Evolutionary conservation across 2,329 filamentous ascomycete genomes (phyloP), one percentile per base, ranked within the genome.

Genomic region (Diaporthe destruens): DNA sequence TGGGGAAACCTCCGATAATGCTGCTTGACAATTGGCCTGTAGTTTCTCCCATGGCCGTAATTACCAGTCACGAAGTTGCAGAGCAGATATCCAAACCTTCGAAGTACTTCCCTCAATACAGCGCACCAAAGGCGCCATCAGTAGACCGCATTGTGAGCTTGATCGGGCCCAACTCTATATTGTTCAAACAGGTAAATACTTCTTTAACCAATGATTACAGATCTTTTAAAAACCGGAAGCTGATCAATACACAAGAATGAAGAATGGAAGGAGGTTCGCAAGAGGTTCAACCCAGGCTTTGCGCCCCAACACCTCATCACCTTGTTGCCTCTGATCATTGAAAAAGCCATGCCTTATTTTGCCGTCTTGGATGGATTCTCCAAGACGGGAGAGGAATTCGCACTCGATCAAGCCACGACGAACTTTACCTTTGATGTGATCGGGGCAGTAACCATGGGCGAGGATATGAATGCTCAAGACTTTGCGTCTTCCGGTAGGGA

Each of bases 251-350:
- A 14, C 53, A 51, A 77, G 59, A 77, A 75, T 14, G 78, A 80
- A 6, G 70, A 78, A 11, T 82, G 80, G 79, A 81, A 80, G 72
- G 65, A 57, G 2, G 53, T 79, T 7, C 79, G 82, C 23, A 83
- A 80, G 74, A 77, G 78, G 25, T 82, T 80, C 75, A 83, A 80
- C 71, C 80, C 79, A 0, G 82, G 80, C 0, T 84, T 83, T 65
- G 79, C 82, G 0, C 81, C 80, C 1, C 79, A 81, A 56, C 80
- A 83, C 54, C 76, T 84, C 25, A 79, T 82, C 71, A 80, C 77
- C 2, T 75, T 83, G 1, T 71, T 84, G 66, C 81, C 81, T 0
- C 72, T 74, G 36, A 82, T 84, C 44, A 44, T 83, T 7, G 80
- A 83, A 25, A 83, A 82, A 73, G 76, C 77, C 0, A 53, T 55